Evolutionary conservation across 139 green algal species (phyloP), one percentile per base, ranked within the genome.

Genomic region (Coccomyxa sp.): DNA sequence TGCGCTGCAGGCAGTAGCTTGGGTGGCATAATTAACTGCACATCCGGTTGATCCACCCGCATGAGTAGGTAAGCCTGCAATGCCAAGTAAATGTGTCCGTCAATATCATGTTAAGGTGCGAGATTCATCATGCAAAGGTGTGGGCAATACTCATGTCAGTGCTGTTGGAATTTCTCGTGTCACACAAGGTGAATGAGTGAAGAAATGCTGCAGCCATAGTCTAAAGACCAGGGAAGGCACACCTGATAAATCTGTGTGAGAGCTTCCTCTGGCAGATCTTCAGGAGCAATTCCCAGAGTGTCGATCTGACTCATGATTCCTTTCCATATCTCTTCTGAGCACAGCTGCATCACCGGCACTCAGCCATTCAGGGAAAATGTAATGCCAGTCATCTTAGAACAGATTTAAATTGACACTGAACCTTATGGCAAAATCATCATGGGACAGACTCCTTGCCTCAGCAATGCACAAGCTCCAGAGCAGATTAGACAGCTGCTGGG

Each of bases 401-500:
- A 71, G 63, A 11, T 71, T 71, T 28, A 25, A 71, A 9, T 25
- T 28, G 63, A 71, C 63, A 71, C 63, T 4, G 9, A 21, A 71
- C 1, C 1, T 28, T 71, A 1, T 71, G 21, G 63, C 18, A 71
- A 68, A 16, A 71, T 71, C 18, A 21, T 21, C 63, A 71, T 1
- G 63, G 18, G 21, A 71, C 18, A 28, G 63, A 28, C 63, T 71
- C 13, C 32, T 16, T 0, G 66, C 80, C 66, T 90, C 83, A 17
- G 86, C 67, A n/a, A 94, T 82, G 81, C 81, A 82, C 58, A 93
- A 76, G 15, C 76, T 76, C 91, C 91, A 94, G 63, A 91, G 79
- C 81, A 94, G 32, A 85, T 93, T 93, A 82, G 78, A 83, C 13
- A 91, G 78, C 86, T 94, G 90, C 84, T 93, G 90, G 14, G 82